Conservation (phyloP, 768 basidiomycete species). For the Phlebiopsis flavidoalba region DNA sequence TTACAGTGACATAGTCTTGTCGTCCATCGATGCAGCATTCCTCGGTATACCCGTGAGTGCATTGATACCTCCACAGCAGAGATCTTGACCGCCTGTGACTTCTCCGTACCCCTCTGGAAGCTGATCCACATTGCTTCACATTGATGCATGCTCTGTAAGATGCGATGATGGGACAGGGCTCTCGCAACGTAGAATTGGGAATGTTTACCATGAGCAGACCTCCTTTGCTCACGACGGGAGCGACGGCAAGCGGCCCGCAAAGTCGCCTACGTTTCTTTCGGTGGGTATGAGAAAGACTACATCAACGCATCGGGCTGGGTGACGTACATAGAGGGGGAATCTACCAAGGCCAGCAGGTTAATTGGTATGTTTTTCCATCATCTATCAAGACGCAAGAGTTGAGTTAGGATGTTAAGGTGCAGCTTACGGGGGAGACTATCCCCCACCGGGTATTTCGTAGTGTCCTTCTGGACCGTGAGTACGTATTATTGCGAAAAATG, state of each 20-base stretch:
- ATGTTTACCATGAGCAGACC: slow-evolving; percentile 20
- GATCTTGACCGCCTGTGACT: slow-evolving; percentile 19
- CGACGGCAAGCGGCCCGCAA: slow-evolving; percentile 14
- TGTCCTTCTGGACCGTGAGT: too few relatives aligned
- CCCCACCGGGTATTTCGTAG: background rate
- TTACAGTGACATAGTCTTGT: slow-evolving; percentile 23
- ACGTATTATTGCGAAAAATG: background rate
- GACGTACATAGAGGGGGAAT: slow-evolving; percentile 19
- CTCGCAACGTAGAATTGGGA: too few relatives aligned
- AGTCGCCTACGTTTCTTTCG: slow-evolving; percentile 17
- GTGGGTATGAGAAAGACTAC: too few relatives aligned
- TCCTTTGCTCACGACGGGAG: slow-evolving; percentile 18
- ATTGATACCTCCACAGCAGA: slow-evolving; percentile 27
- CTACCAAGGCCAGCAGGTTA: slow-evolving; percentile 23
- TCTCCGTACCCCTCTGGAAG: slow-evolving; percentile 7
- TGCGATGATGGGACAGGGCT: too few relatives aligned
- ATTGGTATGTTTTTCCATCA: slow-evolving; percentile 12
- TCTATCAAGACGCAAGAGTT: background rate
- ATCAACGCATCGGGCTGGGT: too few relatives aligned
- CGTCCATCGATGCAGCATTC: slow-evolving; percentile 10
- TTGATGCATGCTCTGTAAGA: slow-evolving; percentile 9
- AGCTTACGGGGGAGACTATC: background rate
- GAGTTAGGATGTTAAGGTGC: too few relatives aligned
- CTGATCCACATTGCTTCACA: slow-evolving; percentile 28
- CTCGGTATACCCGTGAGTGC: slow-evolving; percentile 22